Percentiles rank a stretch among this genome's conserved stretches.
Conservation (phyloP, 1,284 basidiomycete genomes). For the Tetrapyrgos nigripes region DNA sequence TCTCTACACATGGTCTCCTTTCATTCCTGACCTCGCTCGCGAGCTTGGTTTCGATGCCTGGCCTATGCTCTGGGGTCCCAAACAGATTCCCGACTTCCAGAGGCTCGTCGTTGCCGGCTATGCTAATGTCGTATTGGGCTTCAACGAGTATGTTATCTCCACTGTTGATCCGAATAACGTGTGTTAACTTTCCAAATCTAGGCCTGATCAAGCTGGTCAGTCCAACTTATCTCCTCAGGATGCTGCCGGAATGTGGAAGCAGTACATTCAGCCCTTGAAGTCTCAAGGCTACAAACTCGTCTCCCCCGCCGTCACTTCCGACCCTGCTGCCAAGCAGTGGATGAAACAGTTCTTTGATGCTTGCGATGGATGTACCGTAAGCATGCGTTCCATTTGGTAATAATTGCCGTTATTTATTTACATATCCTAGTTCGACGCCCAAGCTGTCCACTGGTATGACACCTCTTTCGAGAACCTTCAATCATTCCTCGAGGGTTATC, state of each 20-base stretch:
- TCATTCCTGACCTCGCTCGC: constrained; percentile 42
- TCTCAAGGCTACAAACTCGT: constrained; percentile 62
- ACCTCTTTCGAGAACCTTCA: constrained; percentile 55
- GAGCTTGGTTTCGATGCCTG: constrained; percentile 55
- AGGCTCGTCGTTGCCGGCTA: constrained; percentile 52
- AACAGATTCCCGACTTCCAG: constrained; percentile 51
- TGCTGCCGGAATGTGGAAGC: constrained; percentile 63
- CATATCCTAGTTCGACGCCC: constrained; percentile 48
- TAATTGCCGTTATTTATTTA: not conserved
- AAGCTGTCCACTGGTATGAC: constrained; percentile 71
- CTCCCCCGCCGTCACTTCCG: constrained; percentile 73
- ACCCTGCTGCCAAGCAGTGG: constrained; percentile 62
- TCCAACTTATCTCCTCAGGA: constrained; percentile 61
- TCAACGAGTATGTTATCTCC: constrained; percentile 68
- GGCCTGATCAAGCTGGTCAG: constrained; percentile 55
- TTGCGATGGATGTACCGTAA: constrained; percentile 59
- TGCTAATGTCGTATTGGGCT: constrained; percentile 61
- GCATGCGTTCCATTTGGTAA: constrained; percentile 33
- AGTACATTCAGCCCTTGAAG: constrained; percentile 67
- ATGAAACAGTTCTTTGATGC: constrained; percentile 60
- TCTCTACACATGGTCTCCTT: constrained; percentile 64
- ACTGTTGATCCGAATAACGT: not conserved
- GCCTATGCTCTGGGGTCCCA: constrained; percentile 75
- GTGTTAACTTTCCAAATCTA: constrained; percentile 23
- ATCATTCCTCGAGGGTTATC: constrained; percentile 53